phyloP scores from a whole-genome alignment of 2,329 filamentous ascomycete genomes.

The Fusarium sp. region DNA sequence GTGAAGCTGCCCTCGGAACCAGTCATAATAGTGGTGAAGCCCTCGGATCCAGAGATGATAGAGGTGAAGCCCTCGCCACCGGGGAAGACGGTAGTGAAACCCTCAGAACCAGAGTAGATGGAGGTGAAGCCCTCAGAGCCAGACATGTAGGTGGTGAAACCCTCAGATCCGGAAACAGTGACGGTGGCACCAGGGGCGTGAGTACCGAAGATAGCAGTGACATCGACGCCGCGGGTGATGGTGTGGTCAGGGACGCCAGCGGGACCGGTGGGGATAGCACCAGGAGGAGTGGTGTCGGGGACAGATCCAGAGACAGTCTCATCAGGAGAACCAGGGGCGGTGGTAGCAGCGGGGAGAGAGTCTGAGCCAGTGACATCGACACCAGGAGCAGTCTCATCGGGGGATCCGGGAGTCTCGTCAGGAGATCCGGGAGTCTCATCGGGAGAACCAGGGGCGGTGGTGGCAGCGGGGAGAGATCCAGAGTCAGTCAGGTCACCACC shows the following conservation, averaged over 20 bases:
- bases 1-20: slow-evolving; percentile 26
- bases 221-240: slow-evolving; percentile 18
- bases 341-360: slow-evolving; percentile 17
- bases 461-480: slow-evolving; percentile 4
- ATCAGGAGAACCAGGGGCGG: not conserved
- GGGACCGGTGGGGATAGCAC: slow-evolving; percentile 11
- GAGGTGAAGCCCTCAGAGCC: slow-evolving; percentile 11
- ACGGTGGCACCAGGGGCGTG: slow-evolving; percentile 11
- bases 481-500: slow-evolving; percentile 14
- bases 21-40: slow-evolving; percentile 25
- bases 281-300: slow-evolving; percentile 1
- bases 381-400: not conserved
- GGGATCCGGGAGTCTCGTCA: not conserved
- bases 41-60: slow-evolving; percentile 15
- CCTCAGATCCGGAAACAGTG: slow-evolving; percentile 12
- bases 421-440: not conserved
- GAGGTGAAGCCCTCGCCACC: slow-evolving; percentile 16
- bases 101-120: slow-evolving; percentile 15
- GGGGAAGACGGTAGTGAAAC: slow-evolving; percentile 11
- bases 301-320: not conserved
- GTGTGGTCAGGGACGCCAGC: slow-evolving; percentile 18
- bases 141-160: slow-evolving; percentile 14
- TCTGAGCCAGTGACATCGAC: slow-evolving; percentile 16
- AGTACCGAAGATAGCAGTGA: slow-evolving; percentile 34
- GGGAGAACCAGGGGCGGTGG: not conserved